phyloP scores from a whole-genome alignment of 2,329 filamentous ascomycete genomes.

The Fusarium nodosum region DNA sequence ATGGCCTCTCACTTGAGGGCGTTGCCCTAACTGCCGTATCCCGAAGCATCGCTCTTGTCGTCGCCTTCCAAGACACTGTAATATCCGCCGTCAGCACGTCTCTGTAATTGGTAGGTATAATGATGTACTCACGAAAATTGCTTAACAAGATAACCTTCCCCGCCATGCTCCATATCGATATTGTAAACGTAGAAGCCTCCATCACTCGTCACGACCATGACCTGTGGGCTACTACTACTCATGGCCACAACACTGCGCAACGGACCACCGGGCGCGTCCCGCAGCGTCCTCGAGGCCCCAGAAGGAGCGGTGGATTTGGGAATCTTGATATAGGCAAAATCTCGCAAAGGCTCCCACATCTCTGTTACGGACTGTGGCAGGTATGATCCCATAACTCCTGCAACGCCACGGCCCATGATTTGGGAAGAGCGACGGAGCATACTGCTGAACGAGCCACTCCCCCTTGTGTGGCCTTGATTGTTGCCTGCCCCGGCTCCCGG shows the following conservation, averaged over 20 bases:
- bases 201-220: slow-evolving; percentile 98
- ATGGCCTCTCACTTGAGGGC: not conserved
- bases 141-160: slow-evolving; percentile 90
- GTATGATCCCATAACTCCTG: slow-evolving; percentile 90
- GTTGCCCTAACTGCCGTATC: slow-evolving; percentile 54
- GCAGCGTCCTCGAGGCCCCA: slow-evolving; percentile 42
- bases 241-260: slow-evolving; percentile 95
- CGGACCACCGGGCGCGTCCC: slow-evolving; percentile 61
- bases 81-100: slow-evolving; percentile 13
- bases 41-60: slow-evolving; percentile 66
- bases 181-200: slow-evolving; percentile 96
- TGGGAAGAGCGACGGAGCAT: slow-evolving; percentile 96
- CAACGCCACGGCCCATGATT: slow-evolving; percentile 89
- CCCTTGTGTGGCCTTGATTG: slow-evolving; percentile 58
- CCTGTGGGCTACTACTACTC: slow-evolving; percentile 92
- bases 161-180: slow-evolving; percentile 93
- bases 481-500: slow-evolving; percentile 47
- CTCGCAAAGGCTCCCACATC: slow-evolving; percentile 95
- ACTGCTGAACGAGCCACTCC: slow-evolving; percentile 85
- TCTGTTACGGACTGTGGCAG: slow-evolving; percentile 93
- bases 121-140: slow-evolving; percentile 83
- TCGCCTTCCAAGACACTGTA: slow-evolving; percentile 67
- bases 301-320: slow-evolving; percentile 67
- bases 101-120: not conserved
- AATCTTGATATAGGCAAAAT: slow-evolving; percentile 97